A percentile compares a stretch with the other conserved stretches of the same genome.
phyloP scores from a whole-genome alignment of 2,329 filamentous ascomycete species.

The Pyrenochaeta sp. region DNA sequence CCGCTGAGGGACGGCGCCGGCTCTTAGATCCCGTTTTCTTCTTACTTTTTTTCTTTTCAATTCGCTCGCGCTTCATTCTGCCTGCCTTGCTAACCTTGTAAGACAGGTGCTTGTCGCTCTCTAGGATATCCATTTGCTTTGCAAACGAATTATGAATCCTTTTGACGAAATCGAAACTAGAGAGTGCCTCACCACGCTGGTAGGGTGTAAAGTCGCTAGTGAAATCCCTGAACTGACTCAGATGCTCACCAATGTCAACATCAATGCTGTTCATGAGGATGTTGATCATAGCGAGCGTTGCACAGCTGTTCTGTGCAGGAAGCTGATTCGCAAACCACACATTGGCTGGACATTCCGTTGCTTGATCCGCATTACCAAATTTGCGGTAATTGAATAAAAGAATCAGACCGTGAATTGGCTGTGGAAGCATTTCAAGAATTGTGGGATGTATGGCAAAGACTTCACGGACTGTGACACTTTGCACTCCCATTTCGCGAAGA shows the following conservation, averaged over 20 bases:
- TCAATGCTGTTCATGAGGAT: slow-evolving; percentile 82
- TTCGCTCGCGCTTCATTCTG: slow-evolving; percentile 22
- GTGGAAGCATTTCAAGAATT: slow-evolving; percentile 36
- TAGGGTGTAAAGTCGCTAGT: slow-evolving; percentile 75
- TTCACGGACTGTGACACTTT: slow-evolving; percentile 77
- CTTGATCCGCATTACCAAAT: slow-evolving; percentile 59
- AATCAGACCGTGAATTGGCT: slow-evolving; percentile 78
- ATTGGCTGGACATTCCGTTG: slow-evolving; percentile 66
- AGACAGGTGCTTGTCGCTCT: slow-evolving; percentile 77
- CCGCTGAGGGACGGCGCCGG: slow-evolving; percentile 36
- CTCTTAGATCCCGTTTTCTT: slow-evolving; percentile 53
- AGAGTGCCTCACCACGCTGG: slow-evolving; percentile 78
- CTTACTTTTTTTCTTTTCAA: slow-evolving; percentile 25
- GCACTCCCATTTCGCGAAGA: slow-evolving; percentile 78
- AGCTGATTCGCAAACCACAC: slow-evolving; percentile 97
- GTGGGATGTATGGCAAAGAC: slow-evolving; percentile 73
- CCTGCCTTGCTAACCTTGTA: slow-evolving; percentile 60
- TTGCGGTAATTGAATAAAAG: slow-evolving; percentile 80
- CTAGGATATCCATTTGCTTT: slow-evolving; percentile 66
- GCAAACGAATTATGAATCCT: slow-evolving; percentile 89
- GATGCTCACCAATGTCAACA: slow-evolving; percentile 73
- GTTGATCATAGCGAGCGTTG: slow-evolving; percentile 90
- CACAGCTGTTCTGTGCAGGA: slow-evolving; percentile 75
- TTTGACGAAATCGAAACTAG: slow-evolving; percentile 78
- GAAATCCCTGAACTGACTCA: slow-evolving; percentile 76